Conservation (phyloP, 2,329 filamentous ascomycete species). For the Aotearoamyces nothofagi region DNA sequence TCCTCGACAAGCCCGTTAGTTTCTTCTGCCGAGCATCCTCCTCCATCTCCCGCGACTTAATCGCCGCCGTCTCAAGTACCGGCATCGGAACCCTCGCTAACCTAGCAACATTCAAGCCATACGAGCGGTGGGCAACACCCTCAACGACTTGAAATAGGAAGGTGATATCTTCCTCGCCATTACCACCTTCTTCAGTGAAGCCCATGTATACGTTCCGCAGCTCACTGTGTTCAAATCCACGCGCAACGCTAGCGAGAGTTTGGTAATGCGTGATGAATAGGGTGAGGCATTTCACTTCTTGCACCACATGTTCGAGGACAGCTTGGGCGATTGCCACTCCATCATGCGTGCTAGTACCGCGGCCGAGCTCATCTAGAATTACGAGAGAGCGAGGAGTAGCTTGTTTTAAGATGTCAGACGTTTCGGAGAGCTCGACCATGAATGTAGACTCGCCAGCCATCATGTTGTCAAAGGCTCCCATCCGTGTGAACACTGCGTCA, state of each 20-base stretch:
- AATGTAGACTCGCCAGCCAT: constrained; percentile 91
- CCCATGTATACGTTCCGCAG: constrained; percentile 89
- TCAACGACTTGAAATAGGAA: constrained; percentile 89
- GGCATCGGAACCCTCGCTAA: constrained; percentile 66
- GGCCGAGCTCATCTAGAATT: constrained; percentile 85
- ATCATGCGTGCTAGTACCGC: constrained; percentile 89
- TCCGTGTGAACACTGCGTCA: constrained; percentile 87
- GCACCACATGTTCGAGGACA: constrained; percentile 72
- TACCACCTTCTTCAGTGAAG: constrained; percentile 37
- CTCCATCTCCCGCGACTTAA: constrained; percentile 71
- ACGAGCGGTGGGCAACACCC: constrained; percentile 84
- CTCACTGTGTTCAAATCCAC: constrained; percentile 46
- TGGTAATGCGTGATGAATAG: constrained; percentile 99
- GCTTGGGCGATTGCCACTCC: constrained; percentile 91
- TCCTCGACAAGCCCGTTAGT: constrained; percentile 23
- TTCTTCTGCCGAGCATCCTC: constrained; percentile 49
- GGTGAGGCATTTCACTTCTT: constrained; percentile 60
- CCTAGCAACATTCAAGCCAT: constrained; percentile 84
- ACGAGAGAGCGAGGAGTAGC: constrained; percentile 75
- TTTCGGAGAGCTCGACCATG: constrained; percentile 95
- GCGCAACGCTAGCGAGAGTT: constrained; percentile 55
- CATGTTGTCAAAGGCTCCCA: constrained; percentile 92
- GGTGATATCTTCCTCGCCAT: constrained; percentile 63
- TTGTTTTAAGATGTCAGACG: constrained; percentile 75
- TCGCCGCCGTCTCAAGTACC: constrained; percentile 65